These are phyloP conservation scores for Beta corolliflora DNA, from an alignment of 179 eudicot genomes.

Conservation along the genomic window DNA sequence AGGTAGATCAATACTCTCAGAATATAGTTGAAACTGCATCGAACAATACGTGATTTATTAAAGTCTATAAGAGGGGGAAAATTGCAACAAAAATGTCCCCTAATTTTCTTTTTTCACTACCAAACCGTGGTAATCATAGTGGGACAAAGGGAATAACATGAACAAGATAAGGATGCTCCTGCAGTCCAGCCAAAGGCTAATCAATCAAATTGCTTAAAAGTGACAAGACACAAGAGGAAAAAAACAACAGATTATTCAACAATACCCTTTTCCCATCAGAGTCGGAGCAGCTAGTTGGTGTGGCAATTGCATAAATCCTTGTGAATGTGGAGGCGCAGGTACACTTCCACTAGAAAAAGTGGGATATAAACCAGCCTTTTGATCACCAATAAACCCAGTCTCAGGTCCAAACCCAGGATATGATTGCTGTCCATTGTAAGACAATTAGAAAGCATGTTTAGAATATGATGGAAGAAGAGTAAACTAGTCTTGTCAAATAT, in stretches of 20 bases:
- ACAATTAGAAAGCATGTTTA: conserved; percentile 22
- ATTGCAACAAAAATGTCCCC: too few species aligned
- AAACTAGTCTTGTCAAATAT: background rate
- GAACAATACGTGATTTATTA: too few species aligned
- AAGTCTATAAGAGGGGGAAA: too few species aligned
- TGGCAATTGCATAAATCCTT: conserved; percentile 40
- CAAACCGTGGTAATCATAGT: too few species aligned
- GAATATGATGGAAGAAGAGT: background rate
- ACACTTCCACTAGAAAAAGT: conserved; percentile 38
- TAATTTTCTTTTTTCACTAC: too few species aligned
- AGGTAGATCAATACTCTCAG: too few species aligned
- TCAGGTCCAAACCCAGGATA: conserved; percentile 38
- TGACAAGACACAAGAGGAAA: background rate
- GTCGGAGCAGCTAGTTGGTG: conserved; percentile 37
- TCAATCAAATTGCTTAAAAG: background rate
- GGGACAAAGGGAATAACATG: background rate
- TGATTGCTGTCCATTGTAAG: conserved; percentile 37
- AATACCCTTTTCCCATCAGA: conserved; percentile 62
- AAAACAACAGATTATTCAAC: background rate
- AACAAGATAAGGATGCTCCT: background rate
- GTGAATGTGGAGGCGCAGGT: conserved; percentile 39
- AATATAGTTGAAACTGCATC: too few species aligned
- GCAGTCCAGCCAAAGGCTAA: background rate
- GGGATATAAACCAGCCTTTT: conserved; percentile 32
- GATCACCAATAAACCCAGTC: conserved; percentile 37